Evolutionary conservation across 768 basidiomycete genomes (phyloP).

Genomic region (Cystoderma amianthinum): DNA sequence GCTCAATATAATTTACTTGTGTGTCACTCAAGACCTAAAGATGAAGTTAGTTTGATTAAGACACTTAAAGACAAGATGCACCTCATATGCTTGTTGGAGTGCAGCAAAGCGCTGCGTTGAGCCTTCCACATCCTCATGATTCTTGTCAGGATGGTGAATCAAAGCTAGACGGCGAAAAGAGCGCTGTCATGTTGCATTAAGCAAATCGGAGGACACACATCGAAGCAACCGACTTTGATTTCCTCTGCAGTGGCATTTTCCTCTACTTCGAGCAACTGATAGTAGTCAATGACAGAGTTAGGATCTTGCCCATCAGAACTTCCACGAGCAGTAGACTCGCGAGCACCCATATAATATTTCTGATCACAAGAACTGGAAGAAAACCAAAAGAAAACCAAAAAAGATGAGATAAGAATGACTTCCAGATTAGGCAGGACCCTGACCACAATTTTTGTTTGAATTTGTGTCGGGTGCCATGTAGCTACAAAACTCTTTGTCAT

Average conservation of each 20-base stretch:
- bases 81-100: constrained; percentile 96
- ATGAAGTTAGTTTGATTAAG: constrained; percentile 4
- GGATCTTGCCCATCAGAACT: constrained; percentile 9
- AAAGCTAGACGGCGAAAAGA: constrained; percentile 83
- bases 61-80: constrained; percentile 15
- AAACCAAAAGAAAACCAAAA: no score
- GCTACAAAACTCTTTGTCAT: no score
- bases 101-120: constrained; percentile 83
- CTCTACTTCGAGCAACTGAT: constrained; percentile 71
- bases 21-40: constrained; percentile 85
- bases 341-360: constrained; percentile 50
- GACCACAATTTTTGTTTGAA: no score
- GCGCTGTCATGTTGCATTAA: constrained; percentile 33
- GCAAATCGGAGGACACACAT: not conserved
- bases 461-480: no score
- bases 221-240: constrained; percentile 59
- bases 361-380: no score
- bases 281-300: constrained; percentile 55
- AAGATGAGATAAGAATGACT: not conserved
- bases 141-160: constrained; percentile 86
- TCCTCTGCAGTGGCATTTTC: constrained; percentile 83
- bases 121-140: constrained; percentile 72
- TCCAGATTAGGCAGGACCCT: not conserved
- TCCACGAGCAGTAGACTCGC: constrained; percentile 46
- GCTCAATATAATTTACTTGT: constrained; percentile 51